Percentiles rank a stretch among this genome's conserved stretches.
Conservation (phyloP, 345 rosid genomes). For the Viola odorata region DNA sequence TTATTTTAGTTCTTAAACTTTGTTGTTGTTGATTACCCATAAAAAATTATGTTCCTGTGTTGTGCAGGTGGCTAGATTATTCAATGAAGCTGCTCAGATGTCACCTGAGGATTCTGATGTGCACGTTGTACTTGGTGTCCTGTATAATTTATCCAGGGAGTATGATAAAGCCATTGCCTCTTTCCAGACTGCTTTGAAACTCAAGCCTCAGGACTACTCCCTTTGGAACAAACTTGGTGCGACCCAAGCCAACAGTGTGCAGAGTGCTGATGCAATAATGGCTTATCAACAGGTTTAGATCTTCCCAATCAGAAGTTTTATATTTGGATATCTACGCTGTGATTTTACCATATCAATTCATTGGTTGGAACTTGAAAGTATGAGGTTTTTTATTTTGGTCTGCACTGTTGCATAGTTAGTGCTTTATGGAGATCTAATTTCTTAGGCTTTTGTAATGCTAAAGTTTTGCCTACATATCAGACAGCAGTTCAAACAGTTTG, state of each 20-base stretch:
- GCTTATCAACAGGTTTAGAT: slow-evolving; percentile 85
- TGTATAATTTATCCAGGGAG: slow-evolving; percentile 86
- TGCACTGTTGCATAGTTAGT: too few relatives aligned
- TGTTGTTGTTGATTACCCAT: neutral
- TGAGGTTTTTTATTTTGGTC: too few relatives aligned
- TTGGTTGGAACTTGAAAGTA: too few relatives aligned
- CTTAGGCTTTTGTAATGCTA: too few relatives aligned
- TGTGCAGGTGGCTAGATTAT: slow-evolving; percentile 68
- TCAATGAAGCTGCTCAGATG: slow-evolving; percentile 78
- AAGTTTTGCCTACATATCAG: too few relatives aligned
- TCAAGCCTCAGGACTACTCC: slow-evolving; percentile 94
- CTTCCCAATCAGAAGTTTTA: neutral
- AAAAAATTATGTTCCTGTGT: neutral
- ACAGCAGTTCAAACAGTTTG: too few relatives aligned
- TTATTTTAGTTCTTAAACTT: neutral
- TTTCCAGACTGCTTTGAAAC: slow-evolving; percentile 74
- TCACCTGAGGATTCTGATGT: slow-evolving; percentile 99
- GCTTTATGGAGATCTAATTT: too few relatives aligned
- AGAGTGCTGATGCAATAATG: slow-evolving; percentile 94
- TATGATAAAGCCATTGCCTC: slow-evolving; percentile 83
- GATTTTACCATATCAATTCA: neutral
- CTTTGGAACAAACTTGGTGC: slow-evolving; percentile 99
- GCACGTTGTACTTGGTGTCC: slow-evolving; percentile 89
- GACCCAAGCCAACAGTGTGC: slow-evolving; percentile 97
- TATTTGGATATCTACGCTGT: neutral